Percentiles rank a stretch among this genome's conserved stretches.
Evolutionary conservation across 495 filamentous ascomycete species (phyloP).

Genomic region (Lasiosphaeria miniovina): DNA sequence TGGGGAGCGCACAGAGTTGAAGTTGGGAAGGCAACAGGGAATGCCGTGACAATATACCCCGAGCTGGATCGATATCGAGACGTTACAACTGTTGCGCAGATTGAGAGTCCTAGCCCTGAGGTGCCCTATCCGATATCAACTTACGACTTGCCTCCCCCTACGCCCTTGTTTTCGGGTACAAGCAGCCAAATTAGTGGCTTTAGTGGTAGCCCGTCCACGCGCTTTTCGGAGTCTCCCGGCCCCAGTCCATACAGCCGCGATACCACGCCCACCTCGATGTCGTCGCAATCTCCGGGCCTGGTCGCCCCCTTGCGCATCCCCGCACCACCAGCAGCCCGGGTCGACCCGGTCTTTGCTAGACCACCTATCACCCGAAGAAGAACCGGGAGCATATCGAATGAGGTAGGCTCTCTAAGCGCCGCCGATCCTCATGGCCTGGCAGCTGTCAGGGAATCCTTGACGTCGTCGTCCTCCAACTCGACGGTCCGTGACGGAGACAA

Average conservation of each 20-base stretch:
- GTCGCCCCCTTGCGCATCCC: conserved; percentile 57
- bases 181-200: conserved; percentile 55
- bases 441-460: conserved; percentile 60
- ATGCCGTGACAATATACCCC: conserved; percentile 44
- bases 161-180: conserved; percentile 56
- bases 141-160: conserved; percentile 62
- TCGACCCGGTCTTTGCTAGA: conserved; percentile 56
- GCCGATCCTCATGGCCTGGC: conserved; percentile 57
- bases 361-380: conserved; percentile 66
- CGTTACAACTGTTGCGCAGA: conserved; percentile 24
- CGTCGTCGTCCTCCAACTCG: conserved; percentile 58
- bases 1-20: conserved; percentile 35
- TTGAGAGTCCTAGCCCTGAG: conserved; percentile 32
- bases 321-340: conserved; percentile 43
- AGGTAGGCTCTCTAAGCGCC: conserved; percentile 44
- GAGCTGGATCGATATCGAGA: conserved; percentile 55
- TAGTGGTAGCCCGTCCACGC: conserved; percentile 85
- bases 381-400: conserved; percentile 51
- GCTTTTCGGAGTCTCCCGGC: conserved; percentile 89
- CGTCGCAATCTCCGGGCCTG: conserved; percentile 88
- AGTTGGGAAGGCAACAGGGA: conserved; percentile 28
- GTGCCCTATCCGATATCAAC: conserved; percentile 49
- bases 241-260: conserved; percentile 76
- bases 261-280: conserved; percentile 93
- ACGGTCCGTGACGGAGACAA: conserved; percentile 48